Evolutionary conservation across 2,329 filamentous ascomycete species (phyloP), one percentile per base, ranked within the genome.

Genomic region (Diaporthe helianthi): DNA sequence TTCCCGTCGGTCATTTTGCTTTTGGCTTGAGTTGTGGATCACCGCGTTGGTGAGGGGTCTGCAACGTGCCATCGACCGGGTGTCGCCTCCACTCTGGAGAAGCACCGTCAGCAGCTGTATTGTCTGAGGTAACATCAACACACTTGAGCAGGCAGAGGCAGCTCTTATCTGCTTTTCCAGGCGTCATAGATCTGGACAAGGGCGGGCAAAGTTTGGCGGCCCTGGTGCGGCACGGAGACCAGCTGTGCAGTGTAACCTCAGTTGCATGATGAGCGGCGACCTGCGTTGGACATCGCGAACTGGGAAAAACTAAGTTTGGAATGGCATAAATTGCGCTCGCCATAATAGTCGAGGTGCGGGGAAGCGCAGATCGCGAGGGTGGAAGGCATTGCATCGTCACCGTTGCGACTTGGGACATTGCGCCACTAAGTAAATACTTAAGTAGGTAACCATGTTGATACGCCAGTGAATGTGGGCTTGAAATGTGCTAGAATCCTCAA

Each of bases 181-280:
- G 31, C 31, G 5, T 17, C 38, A 22, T 4, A 24, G 7, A 15
- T 26, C 36, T 60, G 10, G 15, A 13, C 19, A 24, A 9, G n/a
- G 26, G 22, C 15, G n/a, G 26, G 22, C 58, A 46, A 24, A 15
- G 8, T 8, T 61, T 61, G 58, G 58, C 41, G 58, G 26, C 26
- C 51, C 41, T 26, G 41, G 41, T 15, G 12, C 54, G 29, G 13
- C 13, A 60, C 22, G 33, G 24, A 47, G 19, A 61, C 33, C 41
- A 47, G 10, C 41, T 47, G 58, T 61, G 58, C 58, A 24, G 41
- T 61, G 58, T 41, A 61, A 61, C 58, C 58, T 61, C n/a, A 24
- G 29, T 47, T 61, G 58, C 58, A 61, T 61, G 29, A 33, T 33
- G 26, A 61, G 7, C 29, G 58, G 41, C 46, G 12, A 31, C 58